Base-by-base conservation (phyloP, 345 rosid species). In the Linum trigynum region DNA sequence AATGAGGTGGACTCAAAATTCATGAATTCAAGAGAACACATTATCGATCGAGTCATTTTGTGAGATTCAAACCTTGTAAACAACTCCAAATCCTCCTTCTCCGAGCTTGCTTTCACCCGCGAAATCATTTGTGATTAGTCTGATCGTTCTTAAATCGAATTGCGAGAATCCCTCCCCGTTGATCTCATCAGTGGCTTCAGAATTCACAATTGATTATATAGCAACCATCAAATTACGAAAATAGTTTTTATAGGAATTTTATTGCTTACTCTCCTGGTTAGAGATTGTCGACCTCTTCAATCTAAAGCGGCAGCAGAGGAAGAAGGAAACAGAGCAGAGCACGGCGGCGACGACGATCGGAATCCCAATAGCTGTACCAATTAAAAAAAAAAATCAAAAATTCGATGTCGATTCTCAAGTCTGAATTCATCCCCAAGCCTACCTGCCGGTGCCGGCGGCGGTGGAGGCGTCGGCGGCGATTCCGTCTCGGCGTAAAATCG, bases 401-500 rank as follows among this genome's bases (percentile, higher is more conserved):
- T 4, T 45, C 12, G 12, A 45, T 7, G 7, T 45, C 51, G 12
- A 45, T 5, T 41, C 45, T 41, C 9, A 4, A 41, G 9, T 41
- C 9, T 45, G 51, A 45, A 7, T 38, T n/a, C 1, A 9, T 3
- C 35, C 2, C 40, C 7, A 4, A 23, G 7, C 6, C 17, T 14
- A 7, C 15, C 8, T 10, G 6, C 14, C 7, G 5, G 10, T 6
- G 2, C 5, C 0, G 57, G 40, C 0, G 42, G 5, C 16, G 59
- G 45, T 32, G 71, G 53, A 3, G 56, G 12, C 0, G 32, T 36
- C 8, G 32, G 7, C 4, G 2, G 69, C 65, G 63, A 1, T 5
- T 1, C 9, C 16, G 70, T 61, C 67, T 11, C 61, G 10, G 66
- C 55, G 53, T 70, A 79, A 62, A 79, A 76, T 0, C 38, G 40